Evolutionary conservation across 2,329 filamentous ascomycete species (phyloP).

Genomic region (Claviceps purpurea): DNA sequence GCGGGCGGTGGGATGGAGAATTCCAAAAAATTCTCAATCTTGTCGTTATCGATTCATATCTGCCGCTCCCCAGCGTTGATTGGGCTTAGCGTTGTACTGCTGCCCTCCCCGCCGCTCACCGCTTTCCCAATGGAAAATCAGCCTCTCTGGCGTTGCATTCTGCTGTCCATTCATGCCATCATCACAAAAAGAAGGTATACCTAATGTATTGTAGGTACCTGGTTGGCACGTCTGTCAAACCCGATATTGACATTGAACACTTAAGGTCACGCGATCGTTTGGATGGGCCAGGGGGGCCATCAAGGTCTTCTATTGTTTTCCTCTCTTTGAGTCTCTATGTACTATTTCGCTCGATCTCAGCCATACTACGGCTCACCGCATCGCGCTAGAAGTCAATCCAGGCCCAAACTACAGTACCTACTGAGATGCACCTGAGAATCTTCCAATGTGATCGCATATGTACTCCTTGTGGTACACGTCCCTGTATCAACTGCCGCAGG

Average conservation of each 20-base stretch:
- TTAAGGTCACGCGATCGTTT: background rate
- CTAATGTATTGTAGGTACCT: too few relatives aligned
- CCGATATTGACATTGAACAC: too few relatives aligned
- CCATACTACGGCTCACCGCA: background rate
- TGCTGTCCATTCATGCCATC: too few relatives aligned
- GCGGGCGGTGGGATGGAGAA: slow-evolving; percentile 9
- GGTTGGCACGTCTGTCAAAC: background rate
- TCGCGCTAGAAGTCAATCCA: too few relatives aligned
- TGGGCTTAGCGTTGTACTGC: slow-evolving; percentile 11
- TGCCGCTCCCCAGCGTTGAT: slow-evolving; percentile 21
- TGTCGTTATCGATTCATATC: slow-evolving; percentile 23
- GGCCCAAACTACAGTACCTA: too few relatives aligned
- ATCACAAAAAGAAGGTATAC: too few relatives aligned
- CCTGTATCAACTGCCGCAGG: background rate
- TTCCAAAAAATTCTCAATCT: slow-evolving; percentile 16
- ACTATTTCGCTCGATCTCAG: too few relatives aligned
- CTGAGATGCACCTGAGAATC: too few relatives aligned
- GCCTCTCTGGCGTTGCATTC: background rate
- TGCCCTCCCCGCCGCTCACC: slow-evolving; percentile 13
- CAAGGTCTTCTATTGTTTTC: background rate
- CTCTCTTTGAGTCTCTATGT: too few relatives aligned
- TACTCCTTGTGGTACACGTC: background rate
- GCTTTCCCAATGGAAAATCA: slow-evolving; percentile 12
- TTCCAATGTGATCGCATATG: too few relatives aligned
- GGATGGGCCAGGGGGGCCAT: background rate